Evolutionary conservation across 257 asterid genomes (phyloP).

Genomic region (Plectranthus barbatus): DNA sequence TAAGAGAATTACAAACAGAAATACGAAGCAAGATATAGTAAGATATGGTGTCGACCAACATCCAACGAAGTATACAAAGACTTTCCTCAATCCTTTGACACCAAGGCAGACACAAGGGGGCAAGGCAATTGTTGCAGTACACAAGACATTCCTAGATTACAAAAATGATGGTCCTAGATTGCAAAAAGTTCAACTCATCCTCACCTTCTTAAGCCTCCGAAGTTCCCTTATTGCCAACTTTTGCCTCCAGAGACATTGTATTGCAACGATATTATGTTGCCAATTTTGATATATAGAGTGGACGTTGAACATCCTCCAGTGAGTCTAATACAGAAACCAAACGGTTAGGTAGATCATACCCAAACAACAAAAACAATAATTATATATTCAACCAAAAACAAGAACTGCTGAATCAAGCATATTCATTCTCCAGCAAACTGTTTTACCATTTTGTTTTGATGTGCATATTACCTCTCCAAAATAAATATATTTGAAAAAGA

Average conservation of each 20-base stretch:
- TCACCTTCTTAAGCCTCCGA: slow-evolving; percentile 79
- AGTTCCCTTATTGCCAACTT: slow-evolving; percentile 76
- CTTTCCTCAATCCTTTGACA: background rate
- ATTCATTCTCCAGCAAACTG: background rate
- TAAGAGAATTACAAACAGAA: background rate
- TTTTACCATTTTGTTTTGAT: too few relatives aligned
- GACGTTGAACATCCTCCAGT: slow-evolving; percentile 82
- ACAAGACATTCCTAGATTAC: background rate
- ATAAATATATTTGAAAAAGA: background rate
- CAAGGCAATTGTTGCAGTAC: background rate
- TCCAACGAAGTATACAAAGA: background rate
- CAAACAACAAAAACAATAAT: slow-evolving; percentile 8
- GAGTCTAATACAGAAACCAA: slow-evolving; percentile 42
- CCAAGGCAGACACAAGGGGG: background rate
- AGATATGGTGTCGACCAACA: background rate
- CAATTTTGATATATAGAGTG: slow-evolving; percentile 64
- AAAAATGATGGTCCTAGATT: background rate
- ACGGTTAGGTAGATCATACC: slow-evolving; percentile 1
- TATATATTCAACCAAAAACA: background rate
- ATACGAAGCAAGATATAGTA: background rate
- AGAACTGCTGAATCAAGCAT: background rate
- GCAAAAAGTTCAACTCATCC: background rate
- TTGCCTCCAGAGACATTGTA: slow-evolving; percentile 90
- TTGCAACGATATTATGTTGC: slow-evolving; percentile 66
- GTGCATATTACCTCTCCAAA: background rate